phyloP scores from a whole-genome alignment of 192 early-diverging fungal genomes.

The Entomortierella parvispora region DNA sequence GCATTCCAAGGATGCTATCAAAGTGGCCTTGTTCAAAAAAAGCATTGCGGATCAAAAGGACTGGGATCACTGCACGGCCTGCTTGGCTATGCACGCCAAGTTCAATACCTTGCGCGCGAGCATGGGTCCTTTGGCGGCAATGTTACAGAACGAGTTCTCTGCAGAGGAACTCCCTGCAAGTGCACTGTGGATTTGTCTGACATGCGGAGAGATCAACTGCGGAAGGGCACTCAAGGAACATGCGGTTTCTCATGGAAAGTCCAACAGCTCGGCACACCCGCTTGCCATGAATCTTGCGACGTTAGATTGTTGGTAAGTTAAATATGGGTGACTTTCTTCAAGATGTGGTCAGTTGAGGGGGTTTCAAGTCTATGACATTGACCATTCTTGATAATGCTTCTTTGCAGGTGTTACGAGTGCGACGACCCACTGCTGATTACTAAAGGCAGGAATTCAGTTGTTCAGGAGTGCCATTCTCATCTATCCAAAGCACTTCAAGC shows the following conservation, averaged over 20 bases:
- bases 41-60: constrained; percentile 8
- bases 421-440: constrained; percentile 11
- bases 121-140: not conserved
- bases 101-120: not conserved
- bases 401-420: constrained; percentile 33
- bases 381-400: too few relatives aligned
- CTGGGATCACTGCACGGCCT: constrained; percentile 29
- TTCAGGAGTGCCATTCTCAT: not conserved
- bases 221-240: constrained; percentile 12
- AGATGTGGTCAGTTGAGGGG: too few relatives aligned
- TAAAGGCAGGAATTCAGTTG: constrained; percentile 10
- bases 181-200: constrained; percentile 16
- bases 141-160: not conserved
- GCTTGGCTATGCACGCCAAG: not conserved
- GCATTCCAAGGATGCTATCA: constrained; percentile 33
- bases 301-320: constrained; percentile 11
- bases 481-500: constrained; percentile 1
- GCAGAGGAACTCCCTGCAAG: not conserved
- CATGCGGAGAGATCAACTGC: constrained; percentile 25
- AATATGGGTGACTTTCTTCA: not conserved
- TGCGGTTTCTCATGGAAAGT: constrained; percentile 2
- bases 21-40: constrained; percentile 7
- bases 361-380: too few relatives aligned
- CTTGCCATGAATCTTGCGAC: constrained; percentile 13
- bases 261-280: constrained; percentile 4